Conservation (phyloP, 1,284 basidiomycete species). For the Rhodotorula sp. region DNA sequence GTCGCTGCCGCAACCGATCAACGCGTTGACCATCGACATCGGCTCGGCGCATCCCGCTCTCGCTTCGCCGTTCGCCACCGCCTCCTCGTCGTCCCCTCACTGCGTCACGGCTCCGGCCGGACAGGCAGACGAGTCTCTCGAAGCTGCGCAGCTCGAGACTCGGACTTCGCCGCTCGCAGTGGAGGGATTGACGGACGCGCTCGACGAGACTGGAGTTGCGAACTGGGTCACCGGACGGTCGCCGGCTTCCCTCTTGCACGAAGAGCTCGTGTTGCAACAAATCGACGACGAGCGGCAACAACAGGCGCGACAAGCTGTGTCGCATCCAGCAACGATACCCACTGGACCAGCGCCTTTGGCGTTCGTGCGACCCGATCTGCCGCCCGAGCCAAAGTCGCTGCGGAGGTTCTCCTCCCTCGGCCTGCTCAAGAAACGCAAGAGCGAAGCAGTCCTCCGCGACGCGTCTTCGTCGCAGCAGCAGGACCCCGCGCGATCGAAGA, state of each 20-base stretch:
- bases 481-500: background rate
- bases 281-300: background rate
- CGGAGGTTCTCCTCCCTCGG: constrained; percentile 25
- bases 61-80: constrained; percentile 8
- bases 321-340: background rate
- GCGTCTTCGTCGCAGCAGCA: background rate
- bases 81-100: background rate
- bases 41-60: constrained; percentile 6
- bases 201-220: background rate
- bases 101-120: background rate
- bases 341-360: background rate
- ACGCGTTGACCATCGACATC: background rate
- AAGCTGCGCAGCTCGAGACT: too few species aligned
- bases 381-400: constrained; percentile 10
- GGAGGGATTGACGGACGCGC: background rate
- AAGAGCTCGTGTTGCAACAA: background rate
- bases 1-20: constrained; percentile 6
- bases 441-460: constrained; percentile 18
- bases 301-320: background rate
- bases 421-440: constrained; percentile 25
- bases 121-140: background rate
- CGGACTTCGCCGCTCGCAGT: background rate
- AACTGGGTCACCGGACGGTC: background rate
- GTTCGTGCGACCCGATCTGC: background rate
- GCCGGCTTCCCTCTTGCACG: background rate